Evolutionary conservation across 441 rosid species (phyloP), one percentile per base, ranked within the genome.

Genomic region (Bocquillonia castaneifolia): DNA sequence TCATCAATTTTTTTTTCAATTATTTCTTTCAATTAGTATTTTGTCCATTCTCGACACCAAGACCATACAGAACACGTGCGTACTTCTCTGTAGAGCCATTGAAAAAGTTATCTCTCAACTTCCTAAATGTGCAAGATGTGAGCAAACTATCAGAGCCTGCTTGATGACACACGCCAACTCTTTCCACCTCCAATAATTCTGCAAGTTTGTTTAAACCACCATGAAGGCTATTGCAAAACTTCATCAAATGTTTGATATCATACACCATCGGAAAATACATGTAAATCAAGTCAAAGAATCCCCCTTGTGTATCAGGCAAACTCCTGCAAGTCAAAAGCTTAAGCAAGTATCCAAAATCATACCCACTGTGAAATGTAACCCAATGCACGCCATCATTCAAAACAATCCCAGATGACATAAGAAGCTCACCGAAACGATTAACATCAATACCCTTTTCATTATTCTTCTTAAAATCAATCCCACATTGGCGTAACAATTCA

Each of bases 81-180:
- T 86, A 78, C 74, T 80, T 83, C 80, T 77, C 80, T 2, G 80
- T 53, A 0, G 83, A 80, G 67, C 81, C 91, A 66, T 32, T 55
- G 71, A 91, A 88, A 77, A 65, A 82, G 59, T 42, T 77, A 23
- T 87, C 85, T 56, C 80, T 92, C 88, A 92, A 65, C 80, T 83
- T 86, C 85, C 78, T 82, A 74, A 88, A 92, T 2, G 82, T 76
- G 81, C 84, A 78, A 32, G 77, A 78, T 18, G 96, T 88, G 54
- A 92, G 86, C 86, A 92, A 83, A 76, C 98, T 86, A 78, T 89
- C 96, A 0, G 94, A 90, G 32, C 97, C 95, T 6, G 95, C 96
- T 75, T 86, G 94, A 72, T 89, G 94, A 63, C 85, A 81, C 0
- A 72, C 22, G 0, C 94, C 94, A 28, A 89, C 68, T 69, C 96